Conservation (phyloP, 2,329 filamentous ascomycete genomes). For the Xylariaceae sp. region DNA sequence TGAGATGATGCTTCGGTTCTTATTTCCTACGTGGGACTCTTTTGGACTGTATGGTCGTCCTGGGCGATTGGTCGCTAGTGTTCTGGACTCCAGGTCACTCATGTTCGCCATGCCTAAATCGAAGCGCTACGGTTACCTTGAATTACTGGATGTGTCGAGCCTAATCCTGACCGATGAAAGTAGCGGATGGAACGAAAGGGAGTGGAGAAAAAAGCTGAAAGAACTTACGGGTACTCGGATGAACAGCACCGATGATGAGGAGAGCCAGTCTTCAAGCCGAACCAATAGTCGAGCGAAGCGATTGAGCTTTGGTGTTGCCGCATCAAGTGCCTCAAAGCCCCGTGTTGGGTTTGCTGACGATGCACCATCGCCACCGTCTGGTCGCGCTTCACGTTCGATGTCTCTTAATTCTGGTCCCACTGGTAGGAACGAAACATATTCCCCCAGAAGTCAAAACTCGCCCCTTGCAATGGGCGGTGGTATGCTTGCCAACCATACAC, state of each 20-base stretch:
- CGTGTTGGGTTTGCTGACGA: conserved; percentile 59
- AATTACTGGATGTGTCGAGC: conserved; percentile 77
- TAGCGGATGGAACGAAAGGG: conserved; percentile 72
- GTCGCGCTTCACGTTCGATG: conserved; percentile 51
- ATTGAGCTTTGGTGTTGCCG: conserved; percentile 46
- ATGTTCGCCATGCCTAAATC: conserved; percentile 98
- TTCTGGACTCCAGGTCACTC: conserved; percentile 78
- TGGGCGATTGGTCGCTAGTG: conserved; percentile 79
- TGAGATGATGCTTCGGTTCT: conserved; percentile 87
- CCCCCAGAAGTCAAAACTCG: conserved; percentile 39
- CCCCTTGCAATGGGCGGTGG: conserved; percentile 33
- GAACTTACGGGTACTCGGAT: conserved; percentile 80
- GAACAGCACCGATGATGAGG: conserved; percentile 55
- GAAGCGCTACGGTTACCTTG: conserved; percentile 83
- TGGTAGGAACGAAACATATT: conserved; percentile 48
- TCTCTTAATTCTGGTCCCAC: conserved; percentile 39
- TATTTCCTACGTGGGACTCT: conserved; percentile 92
- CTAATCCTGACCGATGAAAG: conserved; percentile 78
- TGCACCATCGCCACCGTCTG: conserved; percentile 34
- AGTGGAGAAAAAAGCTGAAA: conserved; percentile 88
- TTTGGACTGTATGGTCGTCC: conserved; percentile 91
- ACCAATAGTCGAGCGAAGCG: conserved; percentile 57
- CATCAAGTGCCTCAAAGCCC: conserved; percentile 33
- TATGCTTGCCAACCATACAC: conserved; percentile 35
- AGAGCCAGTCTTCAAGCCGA: conserved; percentile 41